phyloP scores from a whole-genome alignment of 441 rosid genomes.

The Cnidoscolus chayamansa region DNA sequence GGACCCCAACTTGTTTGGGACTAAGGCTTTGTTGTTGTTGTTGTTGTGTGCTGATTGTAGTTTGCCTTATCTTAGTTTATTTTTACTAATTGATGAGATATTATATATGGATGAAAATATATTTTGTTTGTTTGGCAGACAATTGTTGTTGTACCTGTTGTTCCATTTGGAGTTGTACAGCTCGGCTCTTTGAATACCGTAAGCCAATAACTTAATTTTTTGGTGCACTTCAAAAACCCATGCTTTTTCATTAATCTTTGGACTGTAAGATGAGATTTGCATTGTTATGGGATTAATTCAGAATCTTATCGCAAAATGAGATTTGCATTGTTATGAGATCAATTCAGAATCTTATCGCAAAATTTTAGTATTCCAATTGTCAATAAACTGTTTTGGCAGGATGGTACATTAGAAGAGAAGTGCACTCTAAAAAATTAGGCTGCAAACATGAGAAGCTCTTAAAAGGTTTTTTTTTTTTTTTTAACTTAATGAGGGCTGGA shows the following conservation, averaged over 20 bases:
- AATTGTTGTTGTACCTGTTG: slow-evolving; percentile 66
- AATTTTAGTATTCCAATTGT: neutral
- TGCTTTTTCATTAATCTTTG: neutral
- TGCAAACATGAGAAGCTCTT: neutral
- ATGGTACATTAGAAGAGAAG: neutral
- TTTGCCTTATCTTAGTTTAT: slow-evolving; percentile 5
- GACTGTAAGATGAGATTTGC: slow-evolving; percentile 11
- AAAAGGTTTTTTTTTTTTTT: neutral
- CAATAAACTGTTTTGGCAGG: neutral
- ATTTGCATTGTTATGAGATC: neutral
- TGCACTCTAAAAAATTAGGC: neutral
- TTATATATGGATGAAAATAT: slow-evolving; percentile 10
- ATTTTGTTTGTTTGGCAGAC: slow-evolving; percentile 47
- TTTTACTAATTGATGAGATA: slow-evolving; percentile 11
- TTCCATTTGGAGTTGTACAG: slow-evolving; percentile 79
- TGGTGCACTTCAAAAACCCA: neutral
- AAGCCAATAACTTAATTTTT: slow-evolving; percentile 32
- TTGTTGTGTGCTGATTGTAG: neutral
- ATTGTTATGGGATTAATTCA: neutral
- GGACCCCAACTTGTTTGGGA: no score
- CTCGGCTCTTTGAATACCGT: slow-evolving; percentile 78
- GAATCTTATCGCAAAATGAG: neutral
- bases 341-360: neutral
- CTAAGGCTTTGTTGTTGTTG: no score
- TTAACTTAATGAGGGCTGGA: neutral